Conservation (phyloP, 352 stramenopile genomes). For the Globisporangium recalcitrans region DNA sequence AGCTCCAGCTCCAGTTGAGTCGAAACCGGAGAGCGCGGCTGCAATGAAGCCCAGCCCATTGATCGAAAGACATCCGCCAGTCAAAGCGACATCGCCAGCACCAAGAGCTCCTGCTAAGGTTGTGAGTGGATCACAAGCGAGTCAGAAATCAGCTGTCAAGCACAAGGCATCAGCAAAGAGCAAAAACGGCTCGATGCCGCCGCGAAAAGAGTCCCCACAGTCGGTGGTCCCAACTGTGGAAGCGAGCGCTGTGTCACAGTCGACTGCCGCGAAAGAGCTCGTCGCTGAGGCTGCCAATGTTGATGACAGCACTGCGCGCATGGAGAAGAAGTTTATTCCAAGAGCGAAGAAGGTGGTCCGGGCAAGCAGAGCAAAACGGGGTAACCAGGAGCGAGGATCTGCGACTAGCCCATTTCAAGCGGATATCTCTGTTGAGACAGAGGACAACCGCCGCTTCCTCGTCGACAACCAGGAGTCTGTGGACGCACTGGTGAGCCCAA, state of each 20-base stretch:
- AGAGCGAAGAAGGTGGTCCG: slow-evolving; percentile 3
- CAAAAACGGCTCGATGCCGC: neutral
- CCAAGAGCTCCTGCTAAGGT: neutral
- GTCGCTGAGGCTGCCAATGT: neutral
- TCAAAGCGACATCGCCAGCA: neutral
- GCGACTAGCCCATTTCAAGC: neutral
- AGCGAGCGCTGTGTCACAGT: neutral
- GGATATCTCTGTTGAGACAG: neutral
- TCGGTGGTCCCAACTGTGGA: neutral
- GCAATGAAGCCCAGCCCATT: neutral
- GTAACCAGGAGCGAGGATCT: neutral
- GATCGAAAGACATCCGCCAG: neutral
- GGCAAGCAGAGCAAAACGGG: neutral
- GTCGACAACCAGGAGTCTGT: slow-evolving; percentile 4
- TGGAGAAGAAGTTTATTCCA: neutral
- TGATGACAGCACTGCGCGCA: neutral
- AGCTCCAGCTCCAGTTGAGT: neutral
- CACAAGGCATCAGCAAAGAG: neutral
- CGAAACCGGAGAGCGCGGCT: neutral
- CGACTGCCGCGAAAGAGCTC: neutral
- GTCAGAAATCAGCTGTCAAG: neutral
- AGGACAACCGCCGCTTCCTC: neutral
- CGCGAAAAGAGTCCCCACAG: neutral
- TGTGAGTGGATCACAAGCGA: neutral
- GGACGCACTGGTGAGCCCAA: slow-evolving; percentile 7